Base-by-base conservation (phyloP, 2,329 filamentous ascomycete species). In the Fusarium torulosum region DNA sequence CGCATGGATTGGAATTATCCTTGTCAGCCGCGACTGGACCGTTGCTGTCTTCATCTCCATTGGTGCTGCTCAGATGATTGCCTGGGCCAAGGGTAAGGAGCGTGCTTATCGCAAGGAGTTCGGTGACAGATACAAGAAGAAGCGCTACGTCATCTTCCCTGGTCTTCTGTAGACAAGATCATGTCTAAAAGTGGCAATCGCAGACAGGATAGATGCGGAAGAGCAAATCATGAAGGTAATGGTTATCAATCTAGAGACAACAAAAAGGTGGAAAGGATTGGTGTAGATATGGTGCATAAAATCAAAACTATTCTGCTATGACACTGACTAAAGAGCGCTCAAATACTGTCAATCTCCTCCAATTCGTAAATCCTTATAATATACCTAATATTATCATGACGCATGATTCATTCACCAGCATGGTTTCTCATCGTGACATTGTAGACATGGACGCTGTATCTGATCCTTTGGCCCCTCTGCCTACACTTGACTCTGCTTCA, bases 61-160 rank as follows among this genome's bases (percentile, higher is more conserved):
- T 51, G 93, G 93, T 33, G 86, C 85, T 17, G 85, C 81, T 23
- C 93, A 94, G 80, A 98, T 99, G 96, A 88, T 86, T 58, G 79
- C 84, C 52, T 99, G 96, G 96, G 95, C 91, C 38, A 87, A 87
- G 80, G 95, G 93, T 84, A 98, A 97, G 86, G 96, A 99, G 85
- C 88, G 84, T 76, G 89, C 92, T 57, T 96, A 97, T 78, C 89
- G 96, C 74, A 91, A 91, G 79, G 92, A 97, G 78, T 97, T 98
- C 79, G 92, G 92, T 40, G 91, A 94, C 77, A 92, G 90, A 81
- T 99, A 99, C 83, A 94, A 95, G 90, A 94, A 91, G 84, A 98
- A 99, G 92, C 88, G 88, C 75, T 95, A 85, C 76, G 89, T 88
- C 62, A 91, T 97, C 81, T 79, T 97, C 59, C 93, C 96, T 4